These are phyloP conservation scores for Aspergillus sp. DNA, from an alignment of 2,329 filamentous ascomycete genomes.

Conservation along the genomic window DNA sequence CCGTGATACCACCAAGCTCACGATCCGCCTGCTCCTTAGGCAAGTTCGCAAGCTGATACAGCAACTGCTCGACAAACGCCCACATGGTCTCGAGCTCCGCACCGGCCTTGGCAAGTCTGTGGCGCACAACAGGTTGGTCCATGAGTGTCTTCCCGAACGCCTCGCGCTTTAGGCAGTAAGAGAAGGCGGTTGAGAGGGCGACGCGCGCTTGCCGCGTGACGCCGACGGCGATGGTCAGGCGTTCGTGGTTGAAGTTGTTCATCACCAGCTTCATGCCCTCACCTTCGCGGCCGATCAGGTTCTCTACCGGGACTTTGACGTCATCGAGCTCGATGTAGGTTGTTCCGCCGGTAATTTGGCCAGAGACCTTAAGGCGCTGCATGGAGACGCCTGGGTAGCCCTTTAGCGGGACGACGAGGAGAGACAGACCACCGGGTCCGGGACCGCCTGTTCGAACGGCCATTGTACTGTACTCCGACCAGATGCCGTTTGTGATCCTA, in stretches of 20 bases:
- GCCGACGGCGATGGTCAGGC: slow-evolving; percentile 68
- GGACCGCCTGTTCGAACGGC: slow-evolving; percentile 73
- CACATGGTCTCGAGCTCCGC: slow-evolving; percentile 70
- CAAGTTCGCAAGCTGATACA: slow-evolving; percentile 69
- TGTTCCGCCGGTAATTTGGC: slow-evolving; percentile 68
- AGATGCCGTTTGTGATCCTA: slow-evolving; percentile 75
- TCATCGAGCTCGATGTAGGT: slow-evolving; percentile 79
- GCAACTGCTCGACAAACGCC: slow-evolving; percentile 74
- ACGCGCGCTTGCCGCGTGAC: slow-evolving; percentile 67
- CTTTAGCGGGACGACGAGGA: slow-evolving; percentile 73
- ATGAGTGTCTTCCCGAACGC: slow-evolving; percentile 71
- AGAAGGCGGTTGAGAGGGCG: slow-evolving; percentile 63
- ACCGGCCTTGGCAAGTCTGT: slow-evolving; percentile 72
- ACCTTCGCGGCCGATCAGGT: slow-evolving; percentile 72
- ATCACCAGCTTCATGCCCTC: slow-evolving; percentile 75
- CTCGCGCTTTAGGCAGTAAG: slow-evolving; percentile 68
- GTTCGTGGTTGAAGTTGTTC: slow-evolving; percentile 82
- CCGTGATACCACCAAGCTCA: slow-evolving; percentile 72
- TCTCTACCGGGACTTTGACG: slow-evolving; percentile 71
- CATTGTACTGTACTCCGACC: slow-evolving; percentile 70
- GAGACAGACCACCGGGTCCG: slow-evolving; percentile 65
- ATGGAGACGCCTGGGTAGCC: slow-evolving; percentile 68
- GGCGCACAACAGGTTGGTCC: slow-evolving; percentile 74
- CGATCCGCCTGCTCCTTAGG: slow-evolving; percentile 50
- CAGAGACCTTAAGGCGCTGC: slow-evolving; percentile 69